Conservation (phyloP, 345 rosid species). For the Eucalyptus pauciflora region DNA sequence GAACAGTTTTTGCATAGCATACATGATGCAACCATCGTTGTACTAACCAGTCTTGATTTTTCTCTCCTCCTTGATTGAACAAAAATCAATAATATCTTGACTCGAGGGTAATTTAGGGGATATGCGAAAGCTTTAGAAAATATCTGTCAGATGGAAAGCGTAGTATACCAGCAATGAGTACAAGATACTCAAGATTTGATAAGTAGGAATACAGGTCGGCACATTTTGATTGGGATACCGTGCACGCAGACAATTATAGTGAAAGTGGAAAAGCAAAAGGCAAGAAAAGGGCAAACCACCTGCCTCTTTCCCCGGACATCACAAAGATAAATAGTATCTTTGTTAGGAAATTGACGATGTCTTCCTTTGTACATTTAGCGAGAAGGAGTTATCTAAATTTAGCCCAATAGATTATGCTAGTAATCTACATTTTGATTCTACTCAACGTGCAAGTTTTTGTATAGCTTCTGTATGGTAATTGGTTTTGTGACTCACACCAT, state of each 20-base stretch:
- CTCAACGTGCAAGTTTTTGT: not conserved
- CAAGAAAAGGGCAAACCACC: not conserved
- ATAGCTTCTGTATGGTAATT: not conserved
- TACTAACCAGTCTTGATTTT: not conserved
- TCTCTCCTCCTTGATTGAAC: not conserved
- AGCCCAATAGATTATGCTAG: not conserved
- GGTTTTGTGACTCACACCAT: not conserved
- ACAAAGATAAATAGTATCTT: not conserved
- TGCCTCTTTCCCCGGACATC: not conserved
- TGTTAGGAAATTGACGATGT: not conserved
- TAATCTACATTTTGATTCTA: not conserved
- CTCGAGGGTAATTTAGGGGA: not conserved
- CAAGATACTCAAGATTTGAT: not conserved
- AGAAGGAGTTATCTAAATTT: not conserved
- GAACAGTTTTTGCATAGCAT: not conserved
- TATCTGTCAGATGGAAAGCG: not conserved
- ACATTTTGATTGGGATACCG: not conserved
- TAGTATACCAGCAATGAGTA: not conserved
- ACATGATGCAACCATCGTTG: no score
- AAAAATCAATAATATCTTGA: not conserved
- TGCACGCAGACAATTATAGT: not conserved
- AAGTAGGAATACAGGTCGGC: not conserved
- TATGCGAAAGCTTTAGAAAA: not conserved
- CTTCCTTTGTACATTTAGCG: not conserved
- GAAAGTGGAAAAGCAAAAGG: not conserved